Conservation (phyloP, 805 yeast species). For the Pichia occidentalis region DNA sequence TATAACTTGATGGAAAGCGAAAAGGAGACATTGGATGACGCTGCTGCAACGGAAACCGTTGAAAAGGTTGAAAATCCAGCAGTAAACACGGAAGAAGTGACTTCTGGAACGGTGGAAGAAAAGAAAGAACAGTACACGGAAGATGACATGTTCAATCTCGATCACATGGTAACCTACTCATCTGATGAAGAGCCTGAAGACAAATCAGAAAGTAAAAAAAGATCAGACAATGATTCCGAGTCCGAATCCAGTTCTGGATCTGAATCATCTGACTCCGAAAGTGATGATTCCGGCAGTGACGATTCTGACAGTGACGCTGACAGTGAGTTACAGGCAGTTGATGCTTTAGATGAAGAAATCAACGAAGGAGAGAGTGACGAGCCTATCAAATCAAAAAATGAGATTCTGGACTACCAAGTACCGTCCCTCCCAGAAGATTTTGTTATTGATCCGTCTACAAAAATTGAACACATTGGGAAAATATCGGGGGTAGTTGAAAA, state of each 20-base stretch:
- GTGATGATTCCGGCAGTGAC: conserved; percentile 13
- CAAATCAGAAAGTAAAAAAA: conserved; percentile 17
- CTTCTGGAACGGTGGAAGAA: background rate
- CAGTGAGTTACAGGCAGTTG: conserved; percentile 11
- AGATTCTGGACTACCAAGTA: conserved; percentile 60
- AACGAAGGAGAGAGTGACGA: conserved; percentile 36
- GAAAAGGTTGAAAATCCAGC: background rate
- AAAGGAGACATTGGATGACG: too few relatives aligned
- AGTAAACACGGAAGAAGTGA: too few relatives aligned
- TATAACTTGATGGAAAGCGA: too few relatives aligned
- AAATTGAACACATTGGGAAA: conserved; percentile 66
- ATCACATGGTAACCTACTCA: conserved; percentile 17
- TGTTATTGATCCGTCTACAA: conserved; percentile 48
- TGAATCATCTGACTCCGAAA: too few relatives aligned
- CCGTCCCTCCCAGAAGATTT: conserved; percentile 65
- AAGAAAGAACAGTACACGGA: background rate
- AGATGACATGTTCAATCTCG: conserved; percentile 17
- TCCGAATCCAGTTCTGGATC: conserved; percentile 18
- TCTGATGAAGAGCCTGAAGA: conserved; percentile 18
- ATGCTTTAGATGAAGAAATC: conserved; percentile 24
- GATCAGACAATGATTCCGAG: conserved; percentile 23
- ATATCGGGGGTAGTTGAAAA: conserved; percentile 64
- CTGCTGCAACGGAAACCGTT: too few relatives aligned
- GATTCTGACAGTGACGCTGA: conserved; percentile 22
- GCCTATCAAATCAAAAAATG: conserved; percentile 78